Conservation (phyloP, 441 rosid species). For the Theobroma grandiflorum region DNA sequence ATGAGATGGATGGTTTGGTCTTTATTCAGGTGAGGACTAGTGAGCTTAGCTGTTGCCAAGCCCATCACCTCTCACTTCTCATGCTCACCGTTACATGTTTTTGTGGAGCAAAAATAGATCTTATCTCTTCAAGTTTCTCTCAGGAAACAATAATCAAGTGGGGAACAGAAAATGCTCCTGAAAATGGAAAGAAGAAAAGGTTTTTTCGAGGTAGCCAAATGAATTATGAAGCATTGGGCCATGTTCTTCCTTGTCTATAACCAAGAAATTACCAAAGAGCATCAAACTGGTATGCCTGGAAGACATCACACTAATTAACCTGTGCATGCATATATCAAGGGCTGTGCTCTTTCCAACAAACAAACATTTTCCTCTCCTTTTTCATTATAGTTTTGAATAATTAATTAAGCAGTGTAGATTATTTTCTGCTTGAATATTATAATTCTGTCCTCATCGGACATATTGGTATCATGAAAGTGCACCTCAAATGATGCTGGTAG, state of each 20-base stretch:
- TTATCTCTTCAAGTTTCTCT: slow-evolving; percentile 36
- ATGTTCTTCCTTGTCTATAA: neutral
- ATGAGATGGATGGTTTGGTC: slow-evolving; percentile 34
- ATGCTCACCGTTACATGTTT: slow-evolving; percentile 29
- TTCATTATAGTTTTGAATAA: neutral
- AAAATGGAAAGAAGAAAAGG: neutral
- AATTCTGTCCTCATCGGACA: too few species aligned
- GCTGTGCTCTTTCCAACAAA: neutral
- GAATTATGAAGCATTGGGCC: neutral
- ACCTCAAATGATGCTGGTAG: too few species aligned
- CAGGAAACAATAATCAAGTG: neutral
- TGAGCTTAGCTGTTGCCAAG: slow-evolving; percentile 36
- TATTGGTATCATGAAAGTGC: too few species aligned
- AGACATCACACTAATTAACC: too few species aligned
- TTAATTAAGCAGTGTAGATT: too few species aligned
- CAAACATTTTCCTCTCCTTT: neutral
- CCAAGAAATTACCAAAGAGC: too few species aligned
- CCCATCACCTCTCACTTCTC: slow-evolving; percentile 21
- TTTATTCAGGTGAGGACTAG: slow-evolving; percentile 34
- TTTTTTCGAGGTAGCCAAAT: neutral
- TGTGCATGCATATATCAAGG: neutral
- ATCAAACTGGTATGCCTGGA: too few species aligned
- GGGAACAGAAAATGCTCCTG: neutral
- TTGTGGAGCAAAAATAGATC: slow-evolving; percentile 48
- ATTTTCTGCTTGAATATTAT: too few species aligned